phyloP scores from a whole-genome alignment of 1,284 basidiomycete species.

The Violaceomyces palustris region DNA sequence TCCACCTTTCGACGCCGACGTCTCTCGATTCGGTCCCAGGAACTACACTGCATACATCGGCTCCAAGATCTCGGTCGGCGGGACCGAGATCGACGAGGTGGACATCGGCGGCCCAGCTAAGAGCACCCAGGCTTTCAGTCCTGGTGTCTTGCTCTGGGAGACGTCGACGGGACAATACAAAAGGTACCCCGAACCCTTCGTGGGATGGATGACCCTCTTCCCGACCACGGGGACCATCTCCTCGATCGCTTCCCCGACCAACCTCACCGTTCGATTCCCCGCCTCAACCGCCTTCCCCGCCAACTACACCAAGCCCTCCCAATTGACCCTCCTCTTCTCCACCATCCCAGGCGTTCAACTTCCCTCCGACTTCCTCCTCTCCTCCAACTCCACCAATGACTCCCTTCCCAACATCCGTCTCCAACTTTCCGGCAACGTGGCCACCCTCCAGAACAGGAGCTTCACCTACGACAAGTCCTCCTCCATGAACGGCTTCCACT shows the following conservation, averaged over 20 bases:
- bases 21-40: constrained; percentile 14
- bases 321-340: constrained; percentile 15
- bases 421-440: constrained; percentile 8
- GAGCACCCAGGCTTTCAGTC: constrained; percentile 12
- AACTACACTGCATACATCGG: constrained; percentile 21
- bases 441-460: constrained; percentile 6
- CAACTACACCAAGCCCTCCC: constrained; percentile 14
- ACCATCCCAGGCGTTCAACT: constrained; percentile 5
- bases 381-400: constrained; percentile 10
- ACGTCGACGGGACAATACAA: constrained; percentile 9
- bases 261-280: constrained; percentile 12
- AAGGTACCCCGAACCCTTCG: constrained; percentile 7
- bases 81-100: constrained; percentile 17
- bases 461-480: constrained; percentile 15
- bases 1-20: constrained; percentile 14
- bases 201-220: constrained; percentile 15
- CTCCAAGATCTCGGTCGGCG: constrained; percentile 12
- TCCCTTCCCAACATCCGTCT: constrained; percentile 9
- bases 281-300: constrained; percentile 12
- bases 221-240: constrained; percentile 14
- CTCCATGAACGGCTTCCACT: constrained; percentile 15
- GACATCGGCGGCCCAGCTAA: constrained; percentile 15
- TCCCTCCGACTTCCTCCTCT: constrained; percentile 10
- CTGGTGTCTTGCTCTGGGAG: constrained; percentile 12
- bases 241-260: constrained; percentile 9